Conservation (phyloP, 139 green algal species). For the Raphidocelis subcapitata region DNA sequence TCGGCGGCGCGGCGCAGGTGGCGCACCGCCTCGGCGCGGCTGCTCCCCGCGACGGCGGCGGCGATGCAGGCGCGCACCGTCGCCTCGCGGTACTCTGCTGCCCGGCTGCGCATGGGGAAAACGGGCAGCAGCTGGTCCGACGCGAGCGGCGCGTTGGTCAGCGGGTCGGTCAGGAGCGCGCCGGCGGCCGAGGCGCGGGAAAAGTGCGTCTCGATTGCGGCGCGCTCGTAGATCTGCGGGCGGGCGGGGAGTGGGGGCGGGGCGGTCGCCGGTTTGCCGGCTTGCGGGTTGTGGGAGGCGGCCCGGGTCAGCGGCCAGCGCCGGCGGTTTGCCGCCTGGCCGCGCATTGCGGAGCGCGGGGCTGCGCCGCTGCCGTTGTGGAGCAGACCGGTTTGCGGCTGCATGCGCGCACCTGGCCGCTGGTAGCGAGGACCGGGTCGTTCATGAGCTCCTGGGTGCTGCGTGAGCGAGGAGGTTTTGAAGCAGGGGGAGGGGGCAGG, state of each 20-base stretch:
- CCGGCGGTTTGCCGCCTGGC: too few relatives aligned
- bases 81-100: slow-evolving; percentile 45
- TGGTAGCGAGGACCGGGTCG: slow-evolving; percentile 51
- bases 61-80: slow-evolving; percentile 40
- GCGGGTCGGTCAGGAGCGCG: slow-evolving; percentile 36
- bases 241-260: neutral
- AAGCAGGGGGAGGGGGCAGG: too few relatives aligned
- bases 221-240: slow-evolving; percentile 51
- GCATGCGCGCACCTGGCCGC: slow-evolving; percentile 30
- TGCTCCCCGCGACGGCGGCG: slow-evolving; percentile 16
- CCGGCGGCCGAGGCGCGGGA: slow-evolving; percentile 1
- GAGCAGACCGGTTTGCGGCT: neutral
- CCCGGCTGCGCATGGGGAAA: slow-evolving; percentile 46
- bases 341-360: too few relatives aligned
- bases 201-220: slow-evolving; percentile 34
- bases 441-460: slow-evolving; percentile 44
- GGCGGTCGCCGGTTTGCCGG: neutral
- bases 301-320: too few relatives aligned
- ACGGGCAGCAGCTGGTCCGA: slow-evolving; percentile 39
- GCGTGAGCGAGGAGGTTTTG: too few relatives aligned
- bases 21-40: slow-evolving; percentile 33
- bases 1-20: slow-evolving; percentile 56
- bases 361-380: neutral
- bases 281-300: too few relatives aligned
- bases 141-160: slow-evolving; percentile 39